phyloP scores from a whole-genome alignment of 495 filamentous ascomycete species.

The Lineolata rhizophorae region DNA sequence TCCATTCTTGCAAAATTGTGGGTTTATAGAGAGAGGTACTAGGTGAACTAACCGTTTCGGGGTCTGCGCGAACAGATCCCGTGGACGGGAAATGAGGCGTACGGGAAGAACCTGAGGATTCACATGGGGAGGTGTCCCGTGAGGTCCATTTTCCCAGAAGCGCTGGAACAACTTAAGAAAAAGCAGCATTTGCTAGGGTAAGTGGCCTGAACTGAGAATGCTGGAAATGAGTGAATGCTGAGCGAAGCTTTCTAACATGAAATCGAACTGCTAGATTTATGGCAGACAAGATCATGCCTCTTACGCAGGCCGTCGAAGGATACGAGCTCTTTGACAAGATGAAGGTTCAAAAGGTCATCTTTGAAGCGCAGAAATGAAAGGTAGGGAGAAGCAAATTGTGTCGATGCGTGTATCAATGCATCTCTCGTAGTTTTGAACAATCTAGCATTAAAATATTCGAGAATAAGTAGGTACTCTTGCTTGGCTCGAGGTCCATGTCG shows the following conservation, averaged over 20 bases:
- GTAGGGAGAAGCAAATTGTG: too few relatives aligned
- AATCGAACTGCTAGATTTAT: conserved; percentile 54
- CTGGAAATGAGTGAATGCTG: conserved; percentile 6
- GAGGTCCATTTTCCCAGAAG: conserved; percentile 56
- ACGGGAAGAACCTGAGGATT: conserved; percentile 74
- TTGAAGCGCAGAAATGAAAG: too few relatives aligned
- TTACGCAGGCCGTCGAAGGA: conserved; percentile 62
- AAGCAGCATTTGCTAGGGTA: conserved; percentile 69
- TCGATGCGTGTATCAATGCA: too few relatives aligned
- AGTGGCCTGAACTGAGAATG: conserved; percentile 14
- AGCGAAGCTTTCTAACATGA: conserved; percentile 4
- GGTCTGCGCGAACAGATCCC: conserved; percentile 47
- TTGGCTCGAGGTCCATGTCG: too few relatives aligned
- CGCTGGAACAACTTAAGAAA: conserved; percentile 54
- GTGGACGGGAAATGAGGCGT: conserved; percentile 63
- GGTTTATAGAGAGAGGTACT: neutral
- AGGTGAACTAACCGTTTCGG: too few relatives aligned
- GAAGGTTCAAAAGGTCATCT: conserved; percentile 77
- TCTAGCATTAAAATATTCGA: too few relatives aligned
- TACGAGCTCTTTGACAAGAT: conserved; percentile 85
- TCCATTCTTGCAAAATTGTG: too few relatives aligned
- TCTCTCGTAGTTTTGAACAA: too few relatives aligned
- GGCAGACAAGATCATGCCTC: conserved; percentile 81
- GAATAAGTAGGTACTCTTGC: too few relatives aligned
- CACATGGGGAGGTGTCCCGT: conserved; percentile 94